Evolutionary conservation across 768 basidiomycete genomes (phyloP), one percentile per base, ranked within the genome.

Genomic region (Trametes villosa): DNA sequence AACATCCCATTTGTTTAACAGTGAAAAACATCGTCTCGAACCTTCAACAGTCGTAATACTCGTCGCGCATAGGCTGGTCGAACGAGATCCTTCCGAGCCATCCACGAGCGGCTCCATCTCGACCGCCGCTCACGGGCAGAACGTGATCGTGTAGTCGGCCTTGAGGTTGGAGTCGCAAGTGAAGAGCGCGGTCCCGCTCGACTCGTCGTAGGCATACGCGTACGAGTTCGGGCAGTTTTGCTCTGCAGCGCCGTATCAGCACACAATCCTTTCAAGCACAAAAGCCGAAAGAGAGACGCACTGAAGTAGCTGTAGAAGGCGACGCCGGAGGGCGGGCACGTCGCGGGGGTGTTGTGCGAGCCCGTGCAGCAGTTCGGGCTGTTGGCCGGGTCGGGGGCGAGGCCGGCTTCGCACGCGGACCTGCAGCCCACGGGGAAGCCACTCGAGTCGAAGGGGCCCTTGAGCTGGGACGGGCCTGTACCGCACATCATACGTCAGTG

Each of bases 351-450:
- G 70, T 71, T 73, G 72, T 81, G 75, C 41, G 69, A 71, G 11
- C 88, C 88, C 17, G 81, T 81, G 75, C 88, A 90, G 71, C 88
- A 89, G 67, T 88, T 86, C 5, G 78, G 71, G 24, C 85, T 86
- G 73, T 89, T 81, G 33, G 64, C 84, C 75, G 74, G 53, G 3
- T 65, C 70, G 48, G 77, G 71, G 4, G 76, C 76, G 27, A 81
- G 68, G 46, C 77, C 74, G 9, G 78, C 78, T 20, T 61, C 50
- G 65, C 80, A 82, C 6, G 79, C 79, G 53, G 72, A 76, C 66
- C 76, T 77, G 72, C 80, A 81, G 31, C 80, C 80, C 2, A 77
- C 77, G 45, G 75, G 70, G 67, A 71, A 73, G 53, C 76, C 69
- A 31, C 69, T 65, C 36, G 69, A 66, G 65, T 79, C 73, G 64